phyloP scores from a whole-genome alignment of 2,329 filamentous ascomycete species.

The Fusarium brevicatenulatum region DNA sequence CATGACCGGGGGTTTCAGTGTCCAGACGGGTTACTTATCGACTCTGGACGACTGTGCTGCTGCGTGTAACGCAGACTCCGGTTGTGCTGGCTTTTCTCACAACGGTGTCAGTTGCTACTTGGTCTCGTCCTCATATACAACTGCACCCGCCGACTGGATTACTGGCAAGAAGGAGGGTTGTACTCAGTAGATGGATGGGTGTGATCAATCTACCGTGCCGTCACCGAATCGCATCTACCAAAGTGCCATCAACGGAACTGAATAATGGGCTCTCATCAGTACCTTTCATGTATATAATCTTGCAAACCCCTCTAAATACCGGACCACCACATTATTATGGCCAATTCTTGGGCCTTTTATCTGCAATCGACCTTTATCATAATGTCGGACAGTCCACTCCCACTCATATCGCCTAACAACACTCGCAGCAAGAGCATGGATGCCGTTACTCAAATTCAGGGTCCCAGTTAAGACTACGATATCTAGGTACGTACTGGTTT shows the following conservation, averaged over 20 bases:
- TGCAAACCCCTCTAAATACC: neutral
- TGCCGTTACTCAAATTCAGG: accelerated
- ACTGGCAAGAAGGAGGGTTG: neutral
- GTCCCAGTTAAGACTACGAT: neutral
- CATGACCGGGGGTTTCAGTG: neutral
- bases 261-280: too few species aligned
- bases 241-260: too few species aligned
- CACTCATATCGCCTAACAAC: accelerated
- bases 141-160: neutral
- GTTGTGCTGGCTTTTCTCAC: neutral
- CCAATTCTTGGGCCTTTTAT: neutral
- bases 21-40: accelerated
- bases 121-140: neutral
- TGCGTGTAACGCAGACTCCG: neutral
- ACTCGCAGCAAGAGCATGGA: neutral
- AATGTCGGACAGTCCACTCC: neutral
- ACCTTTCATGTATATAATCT: neutral
- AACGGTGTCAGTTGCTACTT: neutral
- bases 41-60: neutral
- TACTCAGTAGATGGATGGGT: neutral
- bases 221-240: neutral
- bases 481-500: accelerated
- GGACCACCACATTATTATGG: too few species aligned
- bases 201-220: accelerated
- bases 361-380: neutral